Evolutionary conservation across 805 yeast species (phyloP).

Genomic region (Saccharomycopsis javanensis): DNA sequence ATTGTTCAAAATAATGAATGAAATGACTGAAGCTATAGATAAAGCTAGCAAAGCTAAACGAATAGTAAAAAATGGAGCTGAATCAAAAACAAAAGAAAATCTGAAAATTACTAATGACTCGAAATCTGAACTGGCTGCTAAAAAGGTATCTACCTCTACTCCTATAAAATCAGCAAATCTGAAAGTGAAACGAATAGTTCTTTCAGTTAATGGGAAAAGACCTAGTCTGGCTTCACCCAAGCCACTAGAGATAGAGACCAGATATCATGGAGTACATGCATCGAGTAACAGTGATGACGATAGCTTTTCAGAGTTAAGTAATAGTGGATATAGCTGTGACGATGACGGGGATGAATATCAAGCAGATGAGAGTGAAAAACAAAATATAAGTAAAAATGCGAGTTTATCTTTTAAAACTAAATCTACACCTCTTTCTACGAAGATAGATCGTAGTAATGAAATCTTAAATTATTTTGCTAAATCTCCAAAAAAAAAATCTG

Average conservation of each 20-base stretch:
- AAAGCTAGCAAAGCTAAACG: not conserved
- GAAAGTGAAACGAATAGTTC: not conserved
- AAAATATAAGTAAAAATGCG: not conserved
- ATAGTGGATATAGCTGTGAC: not conserved
- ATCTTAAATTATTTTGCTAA: not conserved
- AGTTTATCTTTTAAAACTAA: not conserved
- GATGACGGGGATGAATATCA: not conserved
- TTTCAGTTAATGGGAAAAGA: not conserved
- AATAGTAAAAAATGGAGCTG: not conserved
- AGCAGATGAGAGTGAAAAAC: not conserved
- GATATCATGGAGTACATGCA: too few relatives aligned
- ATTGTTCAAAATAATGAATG: conserved; percentile 28
- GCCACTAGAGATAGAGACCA: not conserved
- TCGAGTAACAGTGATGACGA: not conserved
- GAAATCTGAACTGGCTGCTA: not conserved
- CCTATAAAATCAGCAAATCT: not conserved
- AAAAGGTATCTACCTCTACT: not conserved
- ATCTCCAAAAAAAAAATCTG: not conserved
- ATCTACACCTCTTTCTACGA: not conserved
- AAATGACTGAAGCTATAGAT: conserved; percentile 4
- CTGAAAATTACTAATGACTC: not conserved
- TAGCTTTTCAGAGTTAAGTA: not conserved
- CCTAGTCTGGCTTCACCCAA: not conserved
- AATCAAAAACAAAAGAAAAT: not conserved
- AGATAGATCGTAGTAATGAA: not conserved